phyloP scores from a whole-genome alignment of 1,139 yeast genomes.

The Blastobotrys buckinghamii region DNA sequence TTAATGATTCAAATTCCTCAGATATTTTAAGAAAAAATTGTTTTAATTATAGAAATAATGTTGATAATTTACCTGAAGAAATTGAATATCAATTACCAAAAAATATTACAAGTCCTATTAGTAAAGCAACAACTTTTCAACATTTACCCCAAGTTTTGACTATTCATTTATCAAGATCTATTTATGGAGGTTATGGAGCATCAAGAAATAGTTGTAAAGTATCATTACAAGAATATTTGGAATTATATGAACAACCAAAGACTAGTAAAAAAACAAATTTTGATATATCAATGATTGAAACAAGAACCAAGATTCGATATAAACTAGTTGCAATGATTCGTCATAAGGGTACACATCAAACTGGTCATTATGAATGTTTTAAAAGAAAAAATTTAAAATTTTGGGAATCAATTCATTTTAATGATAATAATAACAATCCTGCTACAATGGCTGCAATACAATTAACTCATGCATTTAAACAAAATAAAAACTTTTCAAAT shows the following conservation, averaged over 20 bases:
- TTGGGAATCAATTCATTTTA: constrained; percentile 18
- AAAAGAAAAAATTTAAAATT: constrained; percentile 29
- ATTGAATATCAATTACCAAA: constrained; percentile 35
- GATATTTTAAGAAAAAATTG: constrained; percentile 8
- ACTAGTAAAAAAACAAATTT: constrained; percentile 18
- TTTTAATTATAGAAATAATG: constrained; percentile 19
- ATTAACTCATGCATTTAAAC: neutral
- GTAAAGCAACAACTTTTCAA: constrained; percentile 55
- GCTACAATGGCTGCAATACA: constrained; percentile 1
- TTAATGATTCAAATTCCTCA: constrained; percentile 19
- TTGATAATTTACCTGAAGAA: constrained; percentile 28
- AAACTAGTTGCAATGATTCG: constrained; percentile 65
- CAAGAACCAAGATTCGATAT: constrained; percentile 36
- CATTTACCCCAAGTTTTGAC: constrained; percentile 67
- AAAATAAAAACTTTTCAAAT: neutral
- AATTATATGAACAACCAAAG: constrained; percentile 39
- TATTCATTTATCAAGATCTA: constrained; percentile 76
- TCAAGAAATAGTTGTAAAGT: constrained; percentile 76
- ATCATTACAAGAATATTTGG: constrained; percentile 52
- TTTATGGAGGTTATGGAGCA: constrained; percentile 63
- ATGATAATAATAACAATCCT: neutral
- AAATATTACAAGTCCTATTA: constrained; percentile 54
- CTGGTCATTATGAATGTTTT: constrained; percentile 62
- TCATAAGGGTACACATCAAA: constrained; percentile 83
- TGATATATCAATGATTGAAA: neutral